Evolutionary conservation across 2,329 filamentous ascomycete species (phyloP).

Genomic region (Nothophaeocryptopus gaeumannii): DNA sequence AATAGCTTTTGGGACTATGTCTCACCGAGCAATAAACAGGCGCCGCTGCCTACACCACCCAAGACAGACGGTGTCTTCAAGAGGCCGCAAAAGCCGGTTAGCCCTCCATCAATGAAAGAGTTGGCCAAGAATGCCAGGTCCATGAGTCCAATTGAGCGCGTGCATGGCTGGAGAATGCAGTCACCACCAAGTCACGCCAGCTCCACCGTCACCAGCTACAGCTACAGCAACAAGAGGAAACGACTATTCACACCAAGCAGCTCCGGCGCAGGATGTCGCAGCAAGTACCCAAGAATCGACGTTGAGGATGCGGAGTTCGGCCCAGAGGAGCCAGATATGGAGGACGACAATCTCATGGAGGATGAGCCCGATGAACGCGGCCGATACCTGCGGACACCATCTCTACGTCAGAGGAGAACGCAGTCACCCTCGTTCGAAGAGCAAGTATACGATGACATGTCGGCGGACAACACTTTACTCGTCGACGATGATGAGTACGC

Average conservation of each 20-base stretch:
- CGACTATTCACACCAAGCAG: slow-evolving; percentile 19
- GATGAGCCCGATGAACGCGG: slow-evolving; percentile 8
- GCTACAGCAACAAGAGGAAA: slow-evolving; percentile 22
- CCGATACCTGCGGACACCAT: slow-evolving; percentile 11
- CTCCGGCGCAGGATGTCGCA: slow-evolving; percentile 10
- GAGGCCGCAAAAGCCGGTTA: slow-evolving; percentile 22
- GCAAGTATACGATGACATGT: slow-evolving; percentile 14
- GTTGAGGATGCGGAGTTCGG: slow-evolving; percentile 7
- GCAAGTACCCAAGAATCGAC: slow-evolving; percentile 24
- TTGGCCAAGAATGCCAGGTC: slow-evolving; percentile 22
- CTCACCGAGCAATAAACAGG: slow-evolving; percentile 41
- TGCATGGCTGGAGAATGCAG: slow-evolving; percentile 25
- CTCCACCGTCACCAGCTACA: neutral
- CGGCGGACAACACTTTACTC: slow-evolving; percentile 37
- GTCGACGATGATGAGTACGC: slow-evolving; percentile 27
- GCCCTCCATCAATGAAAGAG: slow-evolving; percentile 18
- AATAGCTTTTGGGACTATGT: slow-evolving; percentile 43
- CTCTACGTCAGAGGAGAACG: slow-evolving; percentile 1
- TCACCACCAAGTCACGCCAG: slow-evolving; percentile 13
- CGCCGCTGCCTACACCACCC: slow-evolving; percentile 26
- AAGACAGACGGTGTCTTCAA: slow-evolving; percentile 32
- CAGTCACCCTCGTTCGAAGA: slow-evolving; percentile 14
- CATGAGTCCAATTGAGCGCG: slow-evolving; percentile 35
- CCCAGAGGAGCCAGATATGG: neutral
- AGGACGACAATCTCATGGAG: slow-evolving; percentile 5